These are phyloP conservation scores for Yamadazyma siamensis DNA, from an alignment of 1,139 yeast genomes.

Conservation along the genomic window DNA sequence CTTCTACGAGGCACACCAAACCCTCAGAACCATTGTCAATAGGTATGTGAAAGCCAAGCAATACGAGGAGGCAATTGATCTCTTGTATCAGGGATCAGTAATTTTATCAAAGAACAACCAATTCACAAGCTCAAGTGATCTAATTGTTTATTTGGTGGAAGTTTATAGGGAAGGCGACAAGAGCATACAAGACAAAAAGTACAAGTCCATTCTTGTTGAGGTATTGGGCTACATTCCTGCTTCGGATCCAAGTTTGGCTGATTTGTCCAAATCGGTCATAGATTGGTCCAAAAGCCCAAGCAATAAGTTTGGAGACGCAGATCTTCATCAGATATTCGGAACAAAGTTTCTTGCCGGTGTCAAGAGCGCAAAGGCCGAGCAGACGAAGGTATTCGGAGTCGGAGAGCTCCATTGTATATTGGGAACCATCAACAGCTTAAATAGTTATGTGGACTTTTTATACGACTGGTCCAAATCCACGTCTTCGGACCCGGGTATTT, in stretches of 20 bases:
- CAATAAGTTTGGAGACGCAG: conserved; percentile 66
- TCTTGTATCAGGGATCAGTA: conserved; percentile 67
- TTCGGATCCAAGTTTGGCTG: conserved; percentile 64
- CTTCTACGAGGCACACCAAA: conserved; percentile 93
- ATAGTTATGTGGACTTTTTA: conserved; percentile 50
- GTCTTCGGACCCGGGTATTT: conserved; percentile 44
- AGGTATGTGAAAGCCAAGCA: conserved; percentile 71
- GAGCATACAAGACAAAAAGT: conserved; percentile 25
- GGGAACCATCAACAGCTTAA: conserved; percentile 63
- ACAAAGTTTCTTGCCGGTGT: conserved; percentile 44
- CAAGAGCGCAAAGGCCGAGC: conserved; percentile 24
- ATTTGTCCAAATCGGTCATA: conserved; percentile 59
- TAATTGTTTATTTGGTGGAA: conserved; percentile 70
- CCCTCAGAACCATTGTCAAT: conserved; percentile 82
- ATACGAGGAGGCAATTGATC: conserved; percentile 66
- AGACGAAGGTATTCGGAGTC: conserved; percentile 37
- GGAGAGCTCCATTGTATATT: conserved; percentile 59
- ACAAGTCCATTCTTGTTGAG: conserved; percentile 35
- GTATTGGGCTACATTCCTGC: conserved; percentile 47
- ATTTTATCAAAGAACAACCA: conserved; percentile 67
- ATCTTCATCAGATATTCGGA: conserved; percentile 74
- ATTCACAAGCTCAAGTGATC: conserved; percentile 77
- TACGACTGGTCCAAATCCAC: conserved; percentile 51
- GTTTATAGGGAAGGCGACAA: conserved; percentile 54
- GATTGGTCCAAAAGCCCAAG: conserved; percentile 58